Percentiles rank a stretch among this genome's conserved stretches.
phyloP scores from a whole-genome alignment of 2,329 filamentous ascomycete species.

The Knufia petricola region DNA sequence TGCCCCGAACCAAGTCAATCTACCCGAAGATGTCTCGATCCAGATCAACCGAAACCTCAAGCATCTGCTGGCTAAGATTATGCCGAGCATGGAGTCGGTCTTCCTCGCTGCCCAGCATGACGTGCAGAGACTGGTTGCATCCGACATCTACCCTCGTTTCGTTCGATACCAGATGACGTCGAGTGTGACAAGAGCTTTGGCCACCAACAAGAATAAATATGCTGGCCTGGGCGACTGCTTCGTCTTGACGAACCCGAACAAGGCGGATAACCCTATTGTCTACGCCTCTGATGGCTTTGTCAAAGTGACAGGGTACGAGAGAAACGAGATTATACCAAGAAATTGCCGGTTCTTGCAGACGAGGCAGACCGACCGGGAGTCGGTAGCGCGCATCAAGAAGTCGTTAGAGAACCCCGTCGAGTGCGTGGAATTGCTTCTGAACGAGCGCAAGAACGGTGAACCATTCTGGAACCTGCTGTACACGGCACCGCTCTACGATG shows the following conservation, averaged over 20 bases:
- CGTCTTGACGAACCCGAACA: conserved; percentile 45
- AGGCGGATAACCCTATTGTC: conserved; percentile 42
- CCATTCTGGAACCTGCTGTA: conserved; percentile 52
- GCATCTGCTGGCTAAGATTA: conserved; percentile 34
- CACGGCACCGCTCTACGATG: conserved; percentile 42
- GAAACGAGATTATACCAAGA: conserved; percentile 39
- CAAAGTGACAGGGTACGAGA: conserved; percentile 41
- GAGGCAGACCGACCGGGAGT: conserved; percentile 35
- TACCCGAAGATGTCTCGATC: conserved; percentile 34
- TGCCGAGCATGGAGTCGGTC: conserved; percentile 40
- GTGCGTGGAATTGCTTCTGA: conserved; percentile 43
- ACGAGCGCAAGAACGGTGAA: conserved; percentile 42
- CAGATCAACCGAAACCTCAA: conserved; percentile 40
- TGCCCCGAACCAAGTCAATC: conserved; percentile 31
- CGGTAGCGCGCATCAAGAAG: conserved; percentile 35
- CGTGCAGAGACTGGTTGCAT: conserved; percentile 37
- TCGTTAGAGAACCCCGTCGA: conserved; percentile 37
- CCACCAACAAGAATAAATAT: conserved; percentile 34
- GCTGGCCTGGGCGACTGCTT: conserved; percentile 51
- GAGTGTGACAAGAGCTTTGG: conserved; percentile 38
- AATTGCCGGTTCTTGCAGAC: conserved; percentile 46
- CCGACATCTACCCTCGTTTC: conserved; percentile 44
- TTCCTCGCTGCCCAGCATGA: conserved; percentile 37
- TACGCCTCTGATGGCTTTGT: conserved; percentile 45
- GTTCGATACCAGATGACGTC: conserved; percentile 44